These are phyloP conservation scores for Candida schatavii DNA, from an alignment of 805 yeast species.

Conservation along the genomic window DNA sequence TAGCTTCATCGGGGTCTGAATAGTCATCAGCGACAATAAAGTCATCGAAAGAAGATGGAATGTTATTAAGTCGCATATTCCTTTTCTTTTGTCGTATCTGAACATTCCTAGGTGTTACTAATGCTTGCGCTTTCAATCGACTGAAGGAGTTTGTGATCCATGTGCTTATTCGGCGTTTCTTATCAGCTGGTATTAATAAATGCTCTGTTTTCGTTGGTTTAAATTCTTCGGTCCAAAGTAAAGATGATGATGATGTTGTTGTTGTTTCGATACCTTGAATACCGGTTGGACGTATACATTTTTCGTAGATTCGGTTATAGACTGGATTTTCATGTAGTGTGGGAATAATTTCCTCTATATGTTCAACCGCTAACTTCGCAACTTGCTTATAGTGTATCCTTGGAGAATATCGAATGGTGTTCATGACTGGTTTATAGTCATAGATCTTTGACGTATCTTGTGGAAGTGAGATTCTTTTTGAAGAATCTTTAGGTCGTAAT, in stretches of 20 bases:
- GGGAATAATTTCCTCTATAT: neutral
- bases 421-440: too few relatives aligned
- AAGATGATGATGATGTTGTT: neutral
- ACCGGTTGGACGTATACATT: constrained; percentile 6
- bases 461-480: too few relatives aligned
- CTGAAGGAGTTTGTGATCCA: constrained; percentile 45
- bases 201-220: constrained; percentile 34
- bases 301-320: constrained; percentile 7
- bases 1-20: constrained; percentile 21
- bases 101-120: constrained; percentile 31
- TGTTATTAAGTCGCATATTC: constrained; percentile 11
- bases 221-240: constrained; percentile 46
- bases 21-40: constrained; percentile 39
- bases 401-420: too few relatives aligned
- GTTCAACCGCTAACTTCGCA: too few relatives aligned
- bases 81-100: constrained; percentile 23
- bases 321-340: neutral
- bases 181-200: constrained; percentile 28
- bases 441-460: too few relatives aligned
- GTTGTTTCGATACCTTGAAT: neutral
- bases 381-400: too few relatives aligned
- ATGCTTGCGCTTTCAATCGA: constrained; percentile 25
- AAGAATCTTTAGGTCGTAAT: too few relatives aligned
- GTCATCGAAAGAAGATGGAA: constrained; percentile 24
- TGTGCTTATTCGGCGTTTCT: constrained; percentile 20